These are phyloP conservation scores for Solanum microdontum DNA, from an alignment of 257 asterid species.

Conservation along the genomic window DNA sequence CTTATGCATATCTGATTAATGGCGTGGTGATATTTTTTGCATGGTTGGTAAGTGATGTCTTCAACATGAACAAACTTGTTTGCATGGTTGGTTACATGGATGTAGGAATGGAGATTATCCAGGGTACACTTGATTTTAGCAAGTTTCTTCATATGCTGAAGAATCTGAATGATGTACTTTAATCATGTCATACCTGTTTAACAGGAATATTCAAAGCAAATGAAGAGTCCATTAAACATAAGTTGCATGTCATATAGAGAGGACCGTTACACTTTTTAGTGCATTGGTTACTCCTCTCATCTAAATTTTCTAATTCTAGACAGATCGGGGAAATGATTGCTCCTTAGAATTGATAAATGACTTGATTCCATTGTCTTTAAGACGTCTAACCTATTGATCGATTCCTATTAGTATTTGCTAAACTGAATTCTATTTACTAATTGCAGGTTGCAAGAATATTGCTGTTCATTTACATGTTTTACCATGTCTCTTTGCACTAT, in stretches of 20 bases:
- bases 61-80: background rate
- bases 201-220: background rate
- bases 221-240: background rate
- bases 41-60: conserved; percentile 64
- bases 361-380: background rate
- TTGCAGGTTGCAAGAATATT: conserved; percentile 93
- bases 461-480: conserved; percentile 73
- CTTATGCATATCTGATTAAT: conserved; percentile 59
- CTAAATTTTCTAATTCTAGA: background rate
- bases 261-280: background rate
- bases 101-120: background rate
- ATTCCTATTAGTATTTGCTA: background rate
- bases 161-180: background rate
- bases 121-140: background rate
- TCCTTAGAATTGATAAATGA: background rate
- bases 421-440: conserved; percentile 9
- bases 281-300: background rate
- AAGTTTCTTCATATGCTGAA: background rate
- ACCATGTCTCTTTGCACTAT: conserved; percentile 70
- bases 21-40: conserved; percentile 73
- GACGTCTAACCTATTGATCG: background rate
- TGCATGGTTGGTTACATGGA: background rate
- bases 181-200: background rate
- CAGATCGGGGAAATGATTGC: background rate
- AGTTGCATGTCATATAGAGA: background rate